These are phyloP conservation scores for Irpex sp. DNA, from an alignment of 1,284 basidiomycete species.

Conservation along the genomic window DNA sequence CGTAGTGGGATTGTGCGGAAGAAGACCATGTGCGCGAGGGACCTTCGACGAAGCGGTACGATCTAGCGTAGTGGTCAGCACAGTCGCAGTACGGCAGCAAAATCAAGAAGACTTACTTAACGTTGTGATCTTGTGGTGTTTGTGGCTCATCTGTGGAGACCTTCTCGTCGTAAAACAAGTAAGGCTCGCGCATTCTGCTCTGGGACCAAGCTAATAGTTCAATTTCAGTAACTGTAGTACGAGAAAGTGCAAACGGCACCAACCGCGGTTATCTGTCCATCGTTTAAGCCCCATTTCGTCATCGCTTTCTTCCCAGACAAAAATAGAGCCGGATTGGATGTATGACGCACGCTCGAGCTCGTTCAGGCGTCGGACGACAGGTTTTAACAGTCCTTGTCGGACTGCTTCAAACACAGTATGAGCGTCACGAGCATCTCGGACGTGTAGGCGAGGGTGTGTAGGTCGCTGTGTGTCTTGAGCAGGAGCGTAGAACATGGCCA, in stretches of 20 bases:
- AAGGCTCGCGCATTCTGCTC: constrained; percentile 36
- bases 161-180: constrained; percentile 66
- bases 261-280: constrained; percentile 45
- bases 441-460: constrained; percentile 58
- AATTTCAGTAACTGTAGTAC: constrained; percentile 6
- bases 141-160: constrained; percentile 40
- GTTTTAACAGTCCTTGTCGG: constrained; percentile 46
- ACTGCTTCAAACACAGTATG: constrained; percentile 60
- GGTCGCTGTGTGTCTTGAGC: constrained; percentile 49
- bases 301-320: constrained; percentile 66
- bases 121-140: constrained; percentile 27
- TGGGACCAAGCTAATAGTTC: constrained; percentile 12
- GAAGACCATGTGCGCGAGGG: constrained; percentile 47
- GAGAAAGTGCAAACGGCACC: constrained; percentile 12
- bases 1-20: constrained; percentile 56
- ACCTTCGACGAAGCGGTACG: constrained; percentile 57
- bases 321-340: constrained; percentile 58
- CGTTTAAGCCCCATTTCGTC: constrained; percentile 58
- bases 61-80: constrained; percentile 22
- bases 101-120: constrained; percentile 32
- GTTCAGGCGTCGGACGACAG: constrained; percentile 51
- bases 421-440: constrained; percentile 60
- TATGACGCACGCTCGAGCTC: constrained; percentile 52
- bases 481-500: constrained; percentile 35
- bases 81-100: not conserved